A percentile compares a stretch with the other conserved stretches of the same genome.
phyloP scores from a whole-genome alignment of 108 stramenopile genomes.

The Chaetoceros tenuissimus region DNA sequence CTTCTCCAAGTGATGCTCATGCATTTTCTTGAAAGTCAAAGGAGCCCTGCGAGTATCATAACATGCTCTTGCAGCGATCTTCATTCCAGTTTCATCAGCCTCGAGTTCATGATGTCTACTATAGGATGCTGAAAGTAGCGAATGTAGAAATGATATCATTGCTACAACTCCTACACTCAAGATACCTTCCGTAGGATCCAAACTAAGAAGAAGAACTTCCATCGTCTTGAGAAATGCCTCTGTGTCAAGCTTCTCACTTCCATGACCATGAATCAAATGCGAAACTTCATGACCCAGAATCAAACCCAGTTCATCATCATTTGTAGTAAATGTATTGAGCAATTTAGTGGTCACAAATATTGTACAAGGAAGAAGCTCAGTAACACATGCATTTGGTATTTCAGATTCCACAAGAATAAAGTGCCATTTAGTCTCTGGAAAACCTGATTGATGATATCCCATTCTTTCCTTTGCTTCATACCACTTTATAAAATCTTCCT shows the following conservation, averaged over 20 bases:
- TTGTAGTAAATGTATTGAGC: constrained; percentile 48
- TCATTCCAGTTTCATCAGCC: constrained; percentile 72
- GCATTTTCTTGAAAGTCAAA: constrained; percentile 70
- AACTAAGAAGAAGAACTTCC: constrained; percentile 60
- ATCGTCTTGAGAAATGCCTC: constrained; percentile 61
- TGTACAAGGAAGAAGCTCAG: constrained; percentile 72
- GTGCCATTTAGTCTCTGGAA: constrained; percentile 19
- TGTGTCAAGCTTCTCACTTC: constrained; percentile 34
- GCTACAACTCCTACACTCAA: constrained; percentile 46
- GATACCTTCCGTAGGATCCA: constrained; percentile 82
- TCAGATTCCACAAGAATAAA: constrained; percentile 46
- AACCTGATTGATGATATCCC: background rate
- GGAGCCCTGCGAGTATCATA: constrained; percentile 57
- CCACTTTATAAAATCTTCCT: background rate
- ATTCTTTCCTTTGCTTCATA: background rate
- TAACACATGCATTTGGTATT: constrained; percentile 80
- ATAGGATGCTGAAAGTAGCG: constrained; percentile 47
- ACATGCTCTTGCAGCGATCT: constrained; percentile 71
- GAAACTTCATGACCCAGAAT: constrained; percentile 74
- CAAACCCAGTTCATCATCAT: constrained; percentile 76
- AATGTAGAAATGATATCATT: constrained; percentile 42
- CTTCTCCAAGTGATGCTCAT: constrained; percentile 32
- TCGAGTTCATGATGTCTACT: constrained; percentile 60
- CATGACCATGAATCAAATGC: constrained; percentile 73
- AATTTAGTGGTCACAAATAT: constrained; percentile 77